phyloP scores from a whole-genome alignment of 2,329 filamentous ascomycete species.

The Cercospora berteroae region DNA sequence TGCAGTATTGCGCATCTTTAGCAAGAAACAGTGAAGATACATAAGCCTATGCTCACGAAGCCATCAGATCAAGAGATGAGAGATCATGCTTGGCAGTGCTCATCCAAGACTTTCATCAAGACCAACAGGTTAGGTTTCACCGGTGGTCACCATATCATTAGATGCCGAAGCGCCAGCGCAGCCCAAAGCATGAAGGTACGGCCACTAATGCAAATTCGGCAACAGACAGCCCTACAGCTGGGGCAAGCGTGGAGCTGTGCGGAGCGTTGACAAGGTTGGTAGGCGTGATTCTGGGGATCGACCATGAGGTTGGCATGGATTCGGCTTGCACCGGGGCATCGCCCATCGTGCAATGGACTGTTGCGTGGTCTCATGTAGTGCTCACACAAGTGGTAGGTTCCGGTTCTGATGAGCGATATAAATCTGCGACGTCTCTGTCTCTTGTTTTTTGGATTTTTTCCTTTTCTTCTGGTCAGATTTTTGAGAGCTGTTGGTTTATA shows the following conservation, averaged over 20 bases:
- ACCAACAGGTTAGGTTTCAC: background rate
- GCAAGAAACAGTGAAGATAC: background rate
- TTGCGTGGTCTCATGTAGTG: background rate
- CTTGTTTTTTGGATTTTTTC: background rate
- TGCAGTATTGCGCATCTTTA: background rate
- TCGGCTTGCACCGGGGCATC: background rate
- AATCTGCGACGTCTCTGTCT: background rate
- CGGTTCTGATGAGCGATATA: background rate
- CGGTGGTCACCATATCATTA: constrained; percentile 11
- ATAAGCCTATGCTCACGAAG: background rate
- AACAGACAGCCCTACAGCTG: constrained; percentile 1
- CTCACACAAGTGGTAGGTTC: background rate
- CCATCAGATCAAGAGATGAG: background rate
- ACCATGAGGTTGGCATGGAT: background rate
- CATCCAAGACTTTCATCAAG: background rate
- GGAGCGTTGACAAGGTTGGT: background rate
- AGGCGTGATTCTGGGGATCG: constrained; percentile 1
- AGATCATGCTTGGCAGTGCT: constrained; percentile 6
- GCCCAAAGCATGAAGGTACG: background rate
- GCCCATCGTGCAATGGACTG: background rate
- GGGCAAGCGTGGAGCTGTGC: background rate
- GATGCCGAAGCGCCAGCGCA: constrained; percentile 1
- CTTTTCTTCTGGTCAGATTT: background rate
- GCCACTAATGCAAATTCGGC: background rate
- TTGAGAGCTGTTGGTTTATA: background rate